A percentile compares a stretch with the other conserved stretches of the same genome.
Conservation (phyloP, 768 basidiomycete genomes). For the Guyanaporus albipodus region DNA sequence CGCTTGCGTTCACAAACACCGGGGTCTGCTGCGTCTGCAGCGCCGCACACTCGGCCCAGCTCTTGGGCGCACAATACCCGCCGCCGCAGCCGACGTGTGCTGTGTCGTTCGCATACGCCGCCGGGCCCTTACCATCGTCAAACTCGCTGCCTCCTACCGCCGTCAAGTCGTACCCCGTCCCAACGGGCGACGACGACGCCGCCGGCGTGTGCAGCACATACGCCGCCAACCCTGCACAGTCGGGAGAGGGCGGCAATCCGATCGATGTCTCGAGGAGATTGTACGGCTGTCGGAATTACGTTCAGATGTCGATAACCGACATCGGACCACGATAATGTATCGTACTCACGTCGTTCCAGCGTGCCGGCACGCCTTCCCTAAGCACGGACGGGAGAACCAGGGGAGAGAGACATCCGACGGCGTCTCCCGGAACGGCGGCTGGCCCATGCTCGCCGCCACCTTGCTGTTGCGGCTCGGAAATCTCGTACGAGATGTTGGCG, state of each 20-base stretch:
- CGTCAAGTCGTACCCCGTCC: constrained; percentile 17
- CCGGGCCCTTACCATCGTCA: too few species aligned
- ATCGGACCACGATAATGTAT: too few species aligned
- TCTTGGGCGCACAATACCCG: constrained; percentile 28
- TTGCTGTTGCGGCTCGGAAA: constrained; percentile 20
- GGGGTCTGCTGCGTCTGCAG: constrained; percentile 22
- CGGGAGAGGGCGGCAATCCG: constrained; percentile 23
- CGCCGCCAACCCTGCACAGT: constrained; percentile 20
- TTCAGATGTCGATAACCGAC: constrained; percentile 12
- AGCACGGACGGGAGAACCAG: constrained; percentile 31
- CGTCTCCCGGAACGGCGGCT: constrained; percentile 15
- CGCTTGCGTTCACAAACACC: constrained; percentile 25
- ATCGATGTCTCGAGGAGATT: constrained; percentile 33
- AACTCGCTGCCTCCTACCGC: too few species aligned
- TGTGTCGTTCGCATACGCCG: too few species aligned
- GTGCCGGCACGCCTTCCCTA: constrained; percentile 27
- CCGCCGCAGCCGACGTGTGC: too few species aligned
- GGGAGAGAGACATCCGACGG: constrained; percentile 28
- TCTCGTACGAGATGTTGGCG: constrained; percentile 30
- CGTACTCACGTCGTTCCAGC: constrained; percentile 34
- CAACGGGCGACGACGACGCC: constrained; percentile 25
- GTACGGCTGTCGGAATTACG: constrained; percentile 28
- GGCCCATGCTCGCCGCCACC: constrained; percentile 8
- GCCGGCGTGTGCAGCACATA: constrained; percentile 28
- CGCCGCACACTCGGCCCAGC: constrained; percentile 23